Evolutionary conservation across 805 yeast genomes (phyloP).

Genomic region (Saturnispora dispora): DNA sequence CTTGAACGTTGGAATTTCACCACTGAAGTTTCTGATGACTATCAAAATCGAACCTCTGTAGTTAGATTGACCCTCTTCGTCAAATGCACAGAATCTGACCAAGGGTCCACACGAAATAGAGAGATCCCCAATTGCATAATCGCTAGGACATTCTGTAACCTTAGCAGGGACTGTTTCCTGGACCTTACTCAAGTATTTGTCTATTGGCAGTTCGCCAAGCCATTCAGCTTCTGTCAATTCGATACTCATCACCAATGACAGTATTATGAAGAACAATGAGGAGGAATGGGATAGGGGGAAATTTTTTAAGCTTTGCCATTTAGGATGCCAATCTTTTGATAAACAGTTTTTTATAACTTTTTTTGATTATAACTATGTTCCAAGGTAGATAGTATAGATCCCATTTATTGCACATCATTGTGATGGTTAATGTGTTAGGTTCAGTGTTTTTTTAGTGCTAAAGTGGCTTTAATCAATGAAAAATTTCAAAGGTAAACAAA

Average conservation of each 20-base stretch:
- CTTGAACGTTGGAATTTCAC: slow-evolving; percentile 15
- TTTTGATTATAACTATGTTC: not conserved
- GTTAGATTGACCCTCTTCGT: slow-evolving; percentile 37
- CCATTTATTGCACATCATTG: not conserved
- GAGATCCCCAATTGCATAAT: slow-evolving; percentile 22
- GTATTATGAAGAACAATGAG: not conserved
- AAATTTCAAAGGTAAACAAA: not conserved
- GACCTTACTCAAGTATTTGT: slow-evolving; percentile 17
- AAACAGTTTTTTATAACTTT: not conserved
- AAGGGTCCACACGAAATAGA: slow-evolving; percentile 70
- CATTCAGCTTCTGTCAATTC: not conserved
- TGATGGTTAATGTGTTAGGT: not conserved
- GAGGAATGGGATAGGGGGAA: not conserved
- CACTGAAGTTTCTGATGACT: slow-evolving; percentile 39
- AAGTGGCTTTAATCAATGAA: not conserved
- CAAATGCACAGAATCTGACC: slow-evolving; percentile 55
- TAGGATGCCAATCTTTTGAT: not conserved
- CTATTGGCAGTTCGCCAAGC: slow-evolving; percentile 16
- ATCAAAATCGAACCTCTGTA: slow-evolving; percentile 66
- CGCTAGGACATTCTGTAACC: slow-evolving; percentile 17
- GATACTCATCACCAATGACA: not conserved
- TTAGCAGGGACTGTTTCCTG: slow-evolving; percentile 16
- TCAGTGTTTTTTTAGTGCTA: not conserved
- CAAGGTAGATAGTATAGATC: not conserved
- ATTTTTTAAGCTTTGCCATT: not conserved